Conservation (phyloP, 768 basidiomycete species). For the Exsudoporus frostii region DNA sequence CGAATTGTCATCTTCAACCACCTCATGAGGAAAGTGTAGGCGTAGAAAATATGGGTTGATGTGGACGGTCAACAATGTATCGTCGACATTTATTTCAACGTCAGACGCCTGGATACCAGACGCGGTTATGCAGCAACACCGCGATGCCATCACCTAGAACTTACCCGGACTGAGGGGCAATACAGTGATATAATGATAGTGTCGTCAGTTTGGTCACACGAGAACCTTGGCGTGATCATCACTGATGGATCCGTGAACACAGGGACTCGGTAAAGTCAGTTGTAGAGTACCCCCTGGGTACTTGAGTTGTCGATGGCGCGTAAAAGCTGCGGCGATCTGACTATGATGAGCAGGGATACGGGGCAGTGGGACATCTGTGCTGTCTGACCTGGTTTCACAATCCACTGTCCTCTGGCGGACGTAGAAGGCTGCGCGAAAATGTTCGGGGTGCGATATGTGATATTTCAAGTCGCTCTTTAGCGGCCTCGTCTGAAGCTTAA, state of each 20-base stretch:
- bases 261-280: not conserved
- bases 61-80: slow-evolving; percentile 65
- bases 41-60: slow-evolving; percentile 85
- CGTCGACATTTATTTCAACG: slow-evolving; percentile 74
- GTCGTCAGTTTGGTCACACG: slow-evolving; percentile 57
- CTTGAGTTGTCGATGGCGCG: not conserved
- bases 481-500: not conserved
- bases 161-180: slow-evolving; percentile 70
- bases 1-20: slow-evolving; percentile 63
- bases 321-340: not conserved
- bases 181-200: slow-evolving; percentile 60
- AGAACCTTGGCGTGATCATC: slow-evolving; percentile 80
- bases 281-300: not conserved
- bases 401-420: not conserved
- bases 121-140: slow-evolving; percentile 11
- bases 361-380: not conserved
- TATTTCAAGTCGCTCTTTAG: too few relatives aligned
- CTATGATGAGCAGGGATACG: not conserved
- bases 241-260: not conserved
- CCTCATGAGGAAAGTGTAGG: slow-evolving; percentile 65
- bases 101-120: slow-evolving; percentile 62
- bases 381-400: not conserved
- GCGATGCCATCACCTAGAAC: slow-evolving; percentile 18
- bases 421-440: not conserved
- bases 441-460: not conserved